These are phyloP conservation scores for Medicago arabica DNA, from an alignment of 306 rosid species.

Conservation along the genomic window DNA sequence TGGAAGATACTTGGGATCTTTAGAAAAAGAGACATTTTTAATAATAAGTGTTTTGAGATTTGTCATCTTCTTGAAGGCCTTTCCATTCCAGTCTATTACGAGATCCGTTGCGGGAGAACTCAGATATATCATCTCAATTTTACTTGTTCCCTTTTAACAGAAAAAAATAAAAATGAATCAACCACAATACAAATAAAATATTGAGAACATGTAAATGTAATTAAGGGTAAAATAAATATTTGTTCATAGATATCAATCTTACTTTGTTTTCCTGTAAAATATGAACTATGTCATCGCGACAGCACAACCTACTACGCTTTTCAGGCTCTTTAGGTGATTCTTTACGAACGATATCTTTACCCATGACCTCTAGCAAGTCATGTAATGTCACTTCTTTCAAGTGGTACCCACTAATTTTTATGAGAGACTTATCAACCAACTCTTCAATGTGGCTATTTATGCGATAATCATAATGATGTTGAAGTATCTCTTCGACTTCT, in stretches of 20 bases:
- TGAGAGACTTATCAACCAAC: slow-evolving; percentile 14
- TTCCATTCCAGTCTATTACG: neutral
- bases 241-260: neutral
- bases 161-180: neutral
- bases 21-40: neutral
- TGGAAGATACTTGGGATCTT: neutral
- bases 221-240: neutral
- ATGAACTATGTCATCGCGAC: neutral
- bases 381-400: neutral
- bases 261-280: slow-evolving; percentile 8
- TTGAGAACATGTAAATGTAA: neutral
- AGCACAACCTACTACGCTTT: slow-evolving; percentile 16
- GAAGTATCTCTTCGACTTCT: neutral
- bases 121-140: neutral
- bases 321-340: neutral
- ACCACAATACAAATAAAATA: neutral
- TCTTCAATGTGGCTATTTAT: neutral
- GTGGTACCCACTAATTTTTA: neutral
- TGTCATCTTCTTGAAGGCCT: neutral
- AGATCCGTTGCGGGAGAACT: neutral
- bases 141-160: neutral
- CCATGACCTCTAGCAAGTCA: slow-evolving; percentile 9
- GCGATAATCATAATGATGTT: neutral
- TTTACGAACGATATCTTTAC: slow-evolving; percentile 2
- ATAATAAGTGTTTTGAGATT: neutral